phyloP scores from a whole-genome alignment of 371 early-diverging fungal species.

The Coemansia sp. region DNA sequence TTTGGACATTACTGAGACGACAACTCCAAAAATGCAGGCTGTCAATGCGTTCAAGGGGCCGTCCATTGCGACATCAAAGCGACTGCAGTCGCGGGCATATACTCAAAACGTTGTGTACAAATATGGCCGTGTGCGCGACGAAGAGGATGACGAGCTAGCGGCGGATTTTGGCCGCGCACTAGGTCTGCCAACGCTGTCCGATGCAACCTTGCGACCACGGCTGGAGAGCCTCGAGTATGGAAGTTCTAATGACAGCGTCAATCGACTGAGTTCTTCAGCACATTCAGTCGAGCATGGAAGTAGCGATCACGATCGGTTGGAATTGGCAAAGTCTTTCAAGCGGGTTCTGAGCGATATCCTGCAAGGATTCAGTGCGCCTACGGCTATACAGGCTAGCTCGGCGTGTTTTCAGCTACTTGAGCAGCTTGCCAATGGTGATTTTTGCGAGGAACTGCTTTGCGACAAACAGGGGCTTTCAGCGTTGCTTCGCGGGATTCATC shows the following conservation, averaged over 20 bases:
- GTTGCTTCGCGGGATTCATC: constrained; percentile 29
- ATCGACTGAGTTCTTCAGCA: background rate
- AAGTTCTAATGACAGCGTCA: background rate
- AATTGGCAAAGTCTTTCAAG: constrained; percentile 20
- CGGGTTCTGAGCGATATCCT: constrained; percentile 19
- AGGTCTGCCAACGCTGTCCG: constrained; percentile 8
- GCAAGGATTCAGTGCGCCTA: constrained; percentile 16
- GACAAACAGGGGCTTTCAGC: constrained; percentile 28
- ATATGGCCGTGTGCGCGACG: constrained; percentile 42
- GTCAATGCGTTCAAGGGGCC: constrained; percentile 19
- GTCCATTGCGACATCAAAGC: constrained; percentile 39
- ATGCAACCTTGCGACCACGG: constrained; percentile 7
- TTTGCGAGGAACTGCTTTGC: constrained; percentile 31
- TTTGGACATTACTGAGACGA: background rate
- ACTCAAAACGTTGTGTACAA: constrained; percentile 43
- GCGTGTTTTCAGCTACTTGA: constrained; percentile 25
- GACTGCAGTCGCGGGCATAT: constrained; percentile 37
- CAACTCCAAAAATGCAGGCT: constrained; percentile 10
- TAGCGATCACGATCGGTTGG: background rate
- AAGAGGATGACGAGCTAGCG: constrained; percentile 16
- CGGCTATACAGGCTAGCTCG: background rate
- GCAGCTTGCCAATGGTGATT: constrained; percentile 17
- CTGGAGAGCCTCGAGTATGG: constrained; percentile 6
- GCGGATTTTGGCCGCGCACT: constrained; percentile 16
- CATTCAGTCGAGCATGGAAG: constrained; percentile 2